phyloP scores from a whole-genome alignment of 805 yeast genomes.

The Saccharomycopsis guyanensis region DNA sequence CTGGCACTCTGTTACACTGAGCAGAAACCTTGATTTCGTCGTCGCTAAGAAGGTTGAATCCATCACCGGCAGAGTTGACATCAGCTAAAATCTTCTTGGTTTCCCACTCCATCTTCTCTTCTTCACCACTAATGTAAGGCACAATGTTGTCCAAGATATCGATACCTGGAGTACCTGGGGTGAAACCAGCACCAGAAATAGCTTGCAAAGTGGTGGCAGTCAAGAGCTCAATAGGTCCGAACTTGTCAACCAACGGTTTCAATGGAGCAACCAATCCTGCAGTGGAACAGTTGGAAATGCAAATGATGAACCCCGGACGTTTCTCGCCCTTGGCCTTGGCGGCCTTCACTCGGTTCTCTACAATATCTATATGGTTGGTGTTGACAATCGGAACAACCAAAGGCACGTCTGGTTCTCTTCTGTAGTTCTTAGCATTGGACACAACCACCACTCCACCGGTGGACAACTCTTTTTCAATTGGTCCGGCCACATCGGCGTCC shows the following conservation, averaged over 20 bases:
- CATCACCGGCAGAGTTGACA: conserved; percentile 42
- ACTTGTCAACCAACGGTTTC: conserved; percentile 82
- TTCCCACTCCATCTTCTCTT: conserved; percentile 98
- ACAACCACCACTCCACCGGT: conserved; percentile 77
- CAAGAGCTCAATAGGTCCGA: conserved; percentile 84
- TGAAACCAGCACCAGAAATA: conserved; percentile 95
- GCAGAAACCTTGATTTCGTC: conserved; percentile 84
- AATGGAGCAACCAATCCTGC: conserved; percentile 97
- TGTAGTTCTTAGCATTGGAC: conserved; percentile 94
- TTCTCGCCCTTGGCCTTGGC: conserved; percentile 48
- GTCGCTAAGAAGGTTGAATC: conserved; percentile 50
- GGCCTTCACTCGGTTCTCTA: conserved; percentile 47
- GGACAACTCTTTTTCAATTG: conserved; percentile 77
- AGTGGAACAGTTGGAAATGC: conserved; percentile 97
- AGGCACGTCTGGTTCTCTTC: conserved; percentile 83
- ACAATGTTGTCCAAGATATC: conserved; percentile 91
- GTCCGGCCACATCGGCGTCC: conserved; percentile 90
- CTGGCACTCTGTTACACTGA: conserved; percentile 95
- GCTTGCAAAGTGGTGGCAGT: conserved; percentile 94
- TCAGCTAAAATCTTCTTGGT: conserved; percentile 86
- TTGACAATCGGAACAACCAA: conserved; percentile 92
- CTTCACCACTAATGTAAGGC: conserved; percentile 94
- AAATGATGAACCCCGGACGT: conserved; percentile 77
- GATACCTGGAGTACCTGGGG: conserved; percentile 95
- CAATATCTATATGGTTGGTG: conserved; percentile 76